Base-by-base conservation (phyloP, 345 rosid genomes). In the Conringia planisiliqua region DNA sequence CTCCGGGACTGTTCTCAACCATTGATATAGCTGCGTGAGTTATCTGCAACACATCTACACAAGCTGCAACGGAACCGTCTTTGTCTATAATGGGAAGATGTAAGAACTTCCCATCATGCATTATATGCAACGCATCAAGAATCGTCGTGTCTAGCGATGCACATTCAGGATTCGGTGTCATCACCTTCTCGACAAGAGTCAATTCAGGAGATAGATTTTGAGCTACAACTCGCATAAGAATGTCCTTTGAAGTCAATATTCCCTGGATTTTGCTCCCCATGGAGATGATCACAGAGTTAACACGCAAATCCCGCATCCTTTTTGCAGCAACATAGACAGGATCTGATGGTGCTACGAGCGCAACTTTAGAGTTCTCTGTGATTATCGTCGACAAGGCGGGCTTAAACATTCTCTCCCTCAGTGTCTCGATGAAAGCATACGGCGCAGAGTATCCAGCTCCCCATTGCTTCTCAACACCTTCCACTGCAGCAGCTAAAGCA, bases 21-120 rank as follows among this genome's bases (percentile, higher is more conserved):
- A 90, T 86, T 5, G 98, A 92, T 74, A 96, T 96, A 50, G 99
- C 99, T 0, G 98, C 99, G 69, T 96, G 97, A 73, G 95, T 96
- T 59, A 96, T 88, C 81, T 96, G 96, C 72, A 90, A 79, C 44
- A 96, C 99, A 75, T 96, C 99, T 29, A 96, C 63, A 71, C 97
- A 96, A 75, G 91, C 95, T 60, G 82, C 89, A 74, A 82, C 76
- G 11, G 83, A 79, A 76, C 98, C 96, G 67, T 90, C 99, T 84
- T 84, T 90, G 70, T 90, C 97, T 30, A 90, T 22, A 29, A 96
- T 90, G 1, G 99, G 99, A 73, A 96, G 98, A 83, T 96, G 99
- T 60, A 96, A 82, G 75, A 96, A 92, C 83, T 96, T 96, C 50
- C 98, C 98, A 32, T 90, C 98, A 78, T 96, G 98, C 99, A 92